Evolutionary conservation across 2,329 filamentous ascomycete species (phyloP).

Genomic region (Thielaviopsis populi): DNA sequence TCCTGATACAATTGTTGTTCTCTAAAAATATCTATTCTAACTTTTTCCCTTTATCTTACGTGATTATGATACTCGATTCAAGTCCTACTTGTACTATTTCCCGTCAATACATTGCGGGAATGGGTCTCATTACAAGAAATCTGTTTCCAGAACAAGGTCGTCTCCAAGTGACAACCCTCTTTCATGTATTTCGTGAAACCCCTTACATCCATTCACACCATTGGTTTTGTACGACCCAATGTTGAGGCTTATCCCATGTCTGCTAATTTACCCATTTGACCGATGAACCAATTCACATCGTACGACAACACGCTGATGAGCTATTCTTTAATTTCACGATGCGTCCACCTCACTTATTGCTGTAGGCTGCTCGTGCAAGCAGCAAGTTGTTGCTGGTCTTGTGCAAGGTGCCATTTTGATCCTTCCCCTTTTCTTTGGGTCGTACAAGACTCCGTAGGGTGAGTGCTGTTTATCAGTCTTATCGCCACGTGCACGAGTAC

Average conservation of each 20-base stretch:
- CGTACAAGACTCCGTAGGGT: neutral
- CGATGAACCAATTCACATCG: neutral
- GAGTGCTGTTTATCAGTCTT: neutral
- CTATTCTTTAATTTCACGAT: no score
- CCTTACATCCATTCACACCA: no score
- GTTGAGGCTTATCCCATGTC: neutral
- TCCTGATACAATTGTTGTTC: neutral
- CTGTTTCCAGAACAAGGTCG: no score
- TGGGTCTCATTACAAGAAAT: no score
- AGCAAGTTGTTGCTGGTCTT: neutral
- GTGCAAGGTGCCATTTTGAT: neutral
- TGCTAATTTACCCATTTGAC: no score
- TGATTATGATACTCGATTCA: neutral
- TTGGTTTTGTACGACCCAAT: no score
- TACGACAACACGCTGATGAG: neutral
- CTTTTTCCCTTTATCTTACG: neutral
- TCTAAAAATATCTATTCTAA: constrained; percentile 1
- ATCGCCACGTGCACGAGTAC: neutral
- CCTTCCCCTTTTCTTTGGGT: neutral
- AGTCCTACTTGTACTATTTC: neutral
- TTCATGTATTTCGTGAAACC: no score
- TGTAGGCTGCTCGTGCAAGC: no score
- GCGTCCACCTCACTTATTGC: no score
- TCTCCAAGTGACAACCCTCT: no score
- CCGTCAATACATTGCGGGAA: no score